These are phyloP conservation scores for Kuraishia floccosa DNA, from an alignment of 805 yeast genomes.

Conservation along the genomic window DNA sequence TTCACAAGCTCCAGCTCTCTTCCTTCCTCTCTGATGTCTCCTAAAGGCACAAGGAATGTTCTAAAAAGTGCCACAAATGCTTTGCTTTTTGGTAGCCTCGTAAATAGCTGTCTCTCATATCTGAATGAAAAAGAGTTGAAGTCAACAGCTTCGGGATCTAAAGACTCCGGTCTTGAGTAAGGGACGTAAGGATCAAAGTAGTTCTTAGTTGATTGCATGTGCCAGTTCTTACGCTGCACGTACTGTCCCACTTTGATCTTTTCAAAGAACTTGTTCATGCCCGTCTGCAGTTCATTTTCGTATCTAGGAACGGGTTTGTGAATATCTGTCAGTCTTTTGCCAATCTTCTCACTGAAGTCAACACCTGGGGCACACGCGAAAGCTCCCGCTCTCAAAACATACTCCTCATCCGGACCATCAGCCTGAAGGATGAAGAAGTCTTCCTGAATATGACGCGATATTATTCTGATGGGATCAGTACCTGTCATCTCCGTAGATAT, in stretches of 20 bases:
- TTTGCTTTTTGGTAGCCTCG: constrained; percentile 37
- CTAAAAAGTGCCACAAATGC: constrained; percentile 40
- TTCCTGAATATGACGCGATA: constrained; percentile 30
- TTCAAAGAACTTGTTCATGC: constrained; percentile 60
- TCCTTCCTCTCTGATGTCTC: constrained; percentile 31
- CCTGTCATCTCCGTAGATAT: constrained; percentile 5
- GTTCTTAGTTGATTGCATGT: constrained; percentile 47
- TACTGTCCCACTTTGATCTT: constrained; percentile 39
- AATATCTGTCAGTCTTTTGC: constrained; percentile 43
- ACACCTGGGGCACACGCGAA: constrained; percentile 68
- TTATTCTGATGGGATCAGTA: constrained; percentile 6
- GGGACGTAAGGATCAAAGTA: constrained; percentile 28
- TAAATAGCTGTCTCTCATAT: constrained; percentile 47
- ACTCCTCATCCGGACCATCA: constrained; percentile 32
- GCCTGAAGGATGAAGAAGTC: constrained; percentile 40
- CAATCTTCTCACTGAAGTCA: constrained; percentile 42
- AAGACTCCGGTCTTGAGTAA: constrained; percentile 22
- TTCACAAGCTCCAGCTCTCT: constrained; percentile 35
- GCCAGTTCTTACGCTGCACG: constrained; percentile 62
- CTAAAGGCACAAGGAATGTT: constrained; percentile 45
- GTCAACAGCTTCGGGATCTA: constrained; percentile 23
- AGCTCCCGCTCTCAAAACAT: constrained; percentile 41
- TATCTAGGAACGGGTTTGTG: constrained; percentile 72
- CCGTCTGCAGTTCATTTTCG: constrained; percentile 35
- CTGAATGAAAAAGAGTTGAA: constrained; percentile 41